Evolutionary conservation across 129 eudicot genomes (phyloP).

Genomic region (Ambrosia trifida): DNA sequence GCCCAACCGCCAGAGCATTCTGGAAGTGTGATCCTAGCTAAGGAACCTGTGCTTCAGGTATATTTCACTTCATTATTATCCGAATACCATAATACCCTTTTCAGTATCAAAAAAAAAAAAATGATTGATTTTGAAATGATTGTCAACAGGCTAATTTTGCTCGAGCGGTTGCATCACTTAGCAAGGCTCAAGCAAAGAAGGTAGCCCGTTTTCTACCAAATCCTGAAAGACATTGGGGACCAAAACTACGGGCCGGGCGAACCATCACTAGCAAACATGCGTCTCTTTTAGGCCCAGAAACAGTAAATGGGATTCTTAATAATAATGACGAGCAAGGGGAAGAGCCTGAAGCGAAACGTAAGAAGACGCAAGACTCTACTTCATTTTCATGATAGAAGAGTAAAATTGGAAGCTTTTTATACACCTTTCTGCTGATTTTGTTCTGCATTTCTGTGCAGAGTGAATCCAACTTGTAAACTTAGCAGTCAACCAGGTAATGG

Average conservation of each 20-base stretch:
- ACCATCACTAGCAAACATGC: conserved; percentile 82
- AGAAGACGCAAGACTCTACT: conserved; percentile 65
- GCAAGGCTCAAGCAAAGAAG: conserved; percentile 97
- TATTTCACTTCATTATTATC: background rate
- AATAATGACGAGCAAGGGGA: conserved; percentile 48
- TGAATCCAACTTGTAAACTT: conserved; percentile 33
- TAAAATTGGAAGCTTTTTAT: conserved; percentile 20
- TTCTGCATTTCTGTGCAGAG: conserved; percentile 61
- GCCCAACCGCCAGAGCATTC: conserved; percentile 86
- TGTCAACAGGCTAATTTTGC: conserved; percentile 80
- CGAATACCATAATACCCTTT: background rate
- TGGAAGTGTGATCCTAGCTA: conserved; percentile 84
- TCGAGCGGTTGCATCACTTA: conserved; percentile 79
- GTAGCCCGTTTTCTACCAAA: conserved; percentile 96
- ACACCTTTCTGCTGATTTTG: conserved; percentile 27
- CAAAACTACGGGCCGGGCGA: conserved; percentile 94
- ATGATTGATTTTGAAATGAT: background rate
- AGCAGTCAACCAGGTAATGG: conserved; percentile 20
- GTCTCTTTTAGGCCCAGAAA: conserved; percentile 77
- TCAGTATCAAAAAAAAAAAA: background rate
- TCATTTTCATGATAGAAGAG: conserved; percentile 45
- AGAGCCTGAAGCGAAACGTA: conserved; percentile 81
- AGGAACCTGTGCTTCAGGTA: conserved; percentile 90
- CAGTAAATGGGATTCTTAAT: conserved; percentile 48
- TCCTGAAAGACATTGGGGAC: conserved; percentile 98